These are phyloP conservation scores for Eimeria tenella DNA, from an alignment of 169 alveolate species.

Conservation along the genomic window DNA sequence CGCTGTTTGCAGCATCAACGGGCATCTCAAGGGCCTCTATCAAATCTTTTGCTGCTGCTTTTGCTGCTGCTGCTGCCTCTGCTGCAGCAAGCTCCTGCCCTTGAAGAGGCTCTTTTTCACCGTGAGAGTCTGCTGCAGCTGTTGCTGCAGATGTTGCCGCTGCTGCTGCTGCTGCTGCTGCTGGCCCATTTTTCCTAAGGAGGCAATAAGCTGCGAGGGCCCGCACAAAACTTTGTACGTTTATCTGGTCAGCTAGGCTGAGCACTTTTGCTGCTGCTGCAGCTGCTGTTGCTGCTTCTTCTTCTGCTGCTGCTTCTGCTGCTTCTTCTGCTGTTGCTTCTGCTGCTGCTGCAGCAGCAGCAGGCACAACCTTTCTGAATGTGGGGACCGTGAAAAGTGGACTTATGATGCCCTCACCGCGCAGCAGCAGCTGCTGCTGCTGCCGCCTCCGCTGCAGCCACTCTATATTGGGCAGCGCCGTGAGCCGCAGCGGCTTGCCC, in stretches of 20 bases:
- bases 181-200: background rate
- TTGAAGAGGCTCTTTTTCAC: too few relatives aligned
- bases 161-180: background rate
- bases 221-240: background rate
- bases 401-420: background rate
- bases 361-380: background rate
- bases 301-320: background rate
- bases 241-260: background rate
- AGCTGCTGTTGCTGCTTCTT: background rate
- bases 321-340: background rate
- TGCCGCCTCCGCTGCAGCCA: background rate
- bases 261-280: background rate
- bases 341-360: background rate
- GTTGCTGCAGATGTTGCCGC: background rate
- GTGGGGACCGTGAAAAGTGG: background rate
- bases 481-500: background rate
- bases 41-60: too few relatives aligned
- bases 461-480: background rate
- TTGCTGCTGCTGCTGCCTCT: too few relatives aligned
- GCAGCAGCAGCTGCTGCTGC: constrained; percentile 39
- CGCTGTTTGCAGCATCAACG: background rate
- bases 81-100: too few relatives aligned
- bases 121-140: background rate
- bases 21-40: too few relatives aligned
- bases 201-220: background rate